Percentiles rank a stretch among this genome's conserved stretches.
phyloP scores from a whole-genome alignment of 129 eudicot species.

The Solidago caesia region DNA sequence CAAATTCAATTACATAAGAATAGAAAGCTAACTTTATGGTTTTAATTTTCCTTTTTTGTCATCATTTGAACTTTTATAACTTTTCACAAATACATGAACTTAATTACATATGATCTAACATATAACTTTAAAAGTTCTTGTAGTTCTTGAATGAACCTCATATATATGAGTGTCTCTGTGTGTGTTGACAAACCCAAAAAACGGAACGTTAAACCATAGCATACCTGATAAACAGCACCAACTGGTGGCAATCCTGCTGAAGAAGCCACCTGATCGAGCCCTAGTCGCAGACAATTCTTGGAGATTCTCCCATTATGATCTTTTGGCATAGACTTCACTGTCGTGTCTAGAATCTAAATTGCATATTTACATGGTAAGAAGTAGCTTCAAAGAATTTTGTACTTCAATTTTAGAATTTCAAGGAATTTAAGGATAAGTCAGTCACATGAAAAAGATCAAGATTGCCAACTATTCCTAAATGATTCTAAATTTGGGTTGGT shows the following conservation, averaged over 20 bases:
- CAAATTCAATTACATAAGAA: no score
- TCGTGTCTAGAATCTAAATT: conserved; percentile 61
- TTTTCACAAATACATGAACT: no score
- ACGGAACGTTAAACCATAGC: neutral
- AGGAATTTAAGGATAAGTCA: neutral
- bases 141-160: no score
- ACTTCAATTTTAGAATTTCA: neutral
- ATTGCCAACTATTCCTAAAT: neutral
- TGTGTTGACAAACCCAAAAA: neutral
- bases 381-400: neutral
- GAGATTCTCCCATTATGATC: conserved; percentile 72
- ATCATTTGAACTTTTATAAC: no score
- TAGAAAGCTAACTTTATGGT: no score
- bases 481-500: neutral
- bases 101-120: no score
- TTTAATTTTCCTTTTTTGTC: no score
- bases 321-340: conserved; percentile 56
- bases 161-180: neutral
- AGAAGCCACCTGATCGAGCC: conserved; percentile 68
- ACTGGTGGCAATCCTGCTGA: conserved; percentile 92
- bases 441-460: neutral
- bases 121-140: no score
- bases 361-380: conserved; percentile 14
- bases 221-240: conserved; percentile 89
- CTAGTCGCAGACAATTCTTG: conserved; percentile 58